Conservation (phyloP, 371 early-diverging fungal species). For the Mortierella sp. region DNA sequence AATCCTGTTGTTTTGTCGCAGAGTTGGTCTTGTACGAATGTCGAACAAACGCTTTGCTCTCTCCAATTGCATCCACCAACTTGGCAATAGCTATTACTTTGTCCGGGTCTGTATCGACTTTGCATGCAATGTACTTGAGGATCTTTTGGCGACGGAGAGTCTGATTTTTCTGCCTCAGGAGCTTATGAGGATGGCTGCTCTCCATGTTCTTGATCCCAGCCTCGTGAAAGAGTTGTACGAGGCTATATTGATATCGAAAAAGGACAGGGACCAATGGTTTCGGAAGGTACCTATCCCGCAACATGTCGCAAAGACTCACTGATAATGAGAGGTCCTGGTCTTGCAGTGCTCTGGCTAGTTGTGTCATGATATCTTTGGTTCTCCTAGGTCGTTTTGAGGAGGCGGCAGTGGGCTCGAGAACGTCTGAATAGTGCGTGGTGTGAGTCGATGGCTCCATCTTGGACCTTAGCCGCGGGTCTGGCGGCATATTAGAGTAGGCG, state of each 20-base stretch:
- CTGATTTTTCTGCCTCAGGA: background rate
- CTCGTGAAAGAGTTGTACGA: slow-evolving; percentile 26
- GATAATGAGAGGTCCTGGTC: slow-evolving; percentile 9
- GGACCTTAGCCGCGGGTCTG: background rate
- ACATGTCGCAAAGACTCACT: background rate
- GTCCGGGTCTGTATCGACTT: background rate
- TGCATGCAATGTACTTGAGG: slow-evolving; percentile 9
- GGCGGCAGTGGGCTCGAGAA: background rate
- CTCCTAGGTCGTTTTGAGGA: background rate
- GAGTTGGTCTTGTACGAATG: slow-evolving; percentile 10
- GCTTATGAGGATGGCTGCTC: background rate
- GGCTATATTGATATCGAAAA: slow-evolving; percentile 17
- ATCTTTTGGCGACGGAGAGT: slow-evolving; percentile 7
- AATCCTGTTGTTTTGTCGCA: slow-evolving; percentile 9
- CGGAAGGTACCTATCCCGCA: slow-evolving; percentile 7
- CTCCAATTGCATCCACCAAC: slow-evolving; percentile 34
- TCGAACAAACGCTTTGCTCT: slow-evolving; percentile 30
- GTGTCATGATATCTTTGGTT: background rate
- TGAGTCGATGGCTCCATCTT: background rate
- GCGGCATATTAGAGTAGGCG: background rate
- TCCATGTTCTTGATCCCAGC: slow-evolving; percentile 3
- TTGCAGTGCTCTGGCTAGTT: too few species aligned
- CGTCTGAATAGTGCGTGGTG: too few species aligned
- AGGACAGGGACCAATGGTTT: slow-evolving; percentile 5
- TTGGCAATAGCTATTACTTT: slow-evolving; percentile 5